Conservation (phyloP, 2,329 filamentous ascomycete genomes). For the Clonostachys byssicola region DNA sequence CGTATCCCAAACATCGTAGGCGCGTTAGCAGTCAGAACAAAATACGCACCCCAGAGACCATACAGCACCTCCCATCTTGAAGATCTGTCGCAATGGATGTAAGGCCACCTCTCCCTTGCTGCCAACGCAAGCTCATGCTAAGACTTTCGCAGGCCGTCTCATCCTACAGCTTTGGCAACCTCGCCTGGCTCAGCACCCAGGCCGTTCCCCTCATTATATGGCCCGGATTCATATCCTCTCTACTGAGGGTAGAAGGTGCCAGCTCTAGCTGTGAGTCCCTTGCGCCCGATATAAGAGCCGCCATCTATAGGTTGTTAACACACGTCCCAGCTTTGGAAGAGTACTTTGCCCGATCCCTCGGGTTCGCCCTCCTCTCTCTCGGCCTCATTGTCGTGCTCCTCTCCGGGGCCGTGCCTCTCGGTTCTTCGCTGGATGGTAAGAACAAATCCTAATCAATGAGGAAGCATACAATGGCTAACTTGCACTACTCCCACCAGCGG, state of each 20-base stretch:
- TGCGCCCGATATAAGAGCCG: too few relatives aligned
- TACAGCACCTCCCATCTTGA: too few relatives aligned
- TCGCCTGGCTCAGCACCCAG: slow-evolving; percentile 46
- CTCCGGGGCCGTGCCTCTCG: slow-evolving; percentile 66
- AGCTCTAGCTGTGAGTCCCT: background rate
- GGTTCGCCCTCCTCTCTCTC: slow-evolving; percentile 62
- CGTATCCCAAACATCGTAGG: too few relatives aligned
- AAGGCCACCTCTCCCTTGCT: background rate
- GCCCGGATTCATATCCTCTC: slow-evolving; percentile 39
- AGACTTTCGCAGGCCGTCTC: slow-evolving; percentile 35
- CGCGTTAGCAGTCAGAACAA: too few relatives aligned
- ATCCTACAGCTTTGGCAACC: slow-evolving; percentile 44
- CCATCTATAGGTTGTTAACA: background rate
- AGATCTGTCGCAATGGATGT: background rate
- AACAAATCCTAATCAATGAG: background rate
- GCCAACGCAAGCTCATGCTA: background rate
- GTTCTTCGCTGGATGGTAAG: slow-evolving; percentile 37
- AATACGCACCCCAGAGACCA: too few relatives aligned
- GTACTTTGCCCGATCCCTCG: slow-evolving; percentile 71
- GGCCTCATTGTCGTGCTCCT: slow-evolving; percentile 62
- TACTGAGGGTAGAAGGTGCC: slow-evolving; percentile 23
- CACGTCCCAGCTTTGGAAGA: slow-evolving; percentile 1
- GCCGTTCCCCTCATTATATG: slow-evolving; percentile 40
- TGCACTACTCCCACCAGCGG: slow-evolving; percentile 6
- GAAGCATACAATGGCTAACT: too few relatives aligned